Evolutionary conservation across 2,329 filamentous ascomycete genomes (phyloP).

Genomic region (Didymella lethalis): DNA sequence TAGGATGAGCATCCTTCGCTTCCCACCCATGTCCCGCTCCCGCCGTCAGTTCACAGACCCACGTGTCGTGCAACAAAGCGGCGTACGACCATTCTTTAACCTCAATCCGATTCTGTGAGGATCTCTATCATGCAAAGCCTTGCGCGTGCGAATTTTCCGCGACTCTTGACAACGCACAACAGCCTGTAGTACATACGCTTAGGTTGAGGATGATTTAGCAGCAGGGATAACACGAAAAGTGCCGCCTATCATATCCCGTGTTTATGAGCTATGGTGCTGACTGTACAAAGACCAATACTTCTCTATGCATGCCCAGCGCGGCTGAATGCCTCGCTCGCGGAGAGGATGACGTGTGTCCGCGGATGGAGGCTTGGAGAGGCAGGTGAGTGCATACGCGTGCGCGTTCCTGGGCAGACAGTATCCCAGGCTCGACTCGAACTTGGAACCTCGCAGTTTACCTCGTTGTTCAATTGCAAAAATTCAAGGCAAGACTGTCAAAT

Average conservation of each 20-base stretch:
- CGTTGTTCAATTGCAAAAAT: background rate
- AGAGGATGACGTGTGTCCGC: slow-evolving; percentile 1
- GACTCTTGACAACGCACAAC: background rate
- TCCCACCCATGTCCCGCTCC: slow-evolving; percentile 10
- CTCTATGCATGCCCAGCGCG: slow-evolving; percentile 10
- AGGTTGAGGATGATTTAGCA: background rate
- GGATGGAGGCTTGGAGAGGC: background rate
- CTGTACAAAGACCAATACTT: slow-evolving; percentile 9
- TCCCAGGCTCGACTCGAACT: background rate
- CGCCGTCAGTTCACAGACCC: slow-evolving; percentile 1
- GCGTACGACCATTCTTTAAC: background rate
- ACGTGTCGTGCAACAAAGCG: background rate
- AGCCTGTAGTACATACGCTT: background rate
- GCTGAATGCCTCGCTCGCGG: slow-evolving; percentile 1
- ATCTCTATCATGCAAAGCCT: background rate
- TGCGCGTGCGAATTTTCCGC: background rate
- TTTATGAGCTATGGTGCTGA: slow-evolving; percentile 6
- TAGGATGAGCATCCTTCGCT: slow-evolving; percentile 11
- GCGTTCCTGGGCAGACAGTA: background rate
- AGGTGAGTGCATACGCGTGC: background rate
- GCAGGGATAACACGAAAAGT: background rate
- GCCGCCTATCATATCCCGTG: background rate
- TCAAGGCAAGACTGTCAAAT: background rate
- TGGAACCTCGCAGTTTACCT: background rate
- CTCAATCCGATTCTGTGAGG: background rate